Evolutionary conservation across 176 grass and related monocot species (phyloP).

Genomic region (Hordeum marinum): DNA sequence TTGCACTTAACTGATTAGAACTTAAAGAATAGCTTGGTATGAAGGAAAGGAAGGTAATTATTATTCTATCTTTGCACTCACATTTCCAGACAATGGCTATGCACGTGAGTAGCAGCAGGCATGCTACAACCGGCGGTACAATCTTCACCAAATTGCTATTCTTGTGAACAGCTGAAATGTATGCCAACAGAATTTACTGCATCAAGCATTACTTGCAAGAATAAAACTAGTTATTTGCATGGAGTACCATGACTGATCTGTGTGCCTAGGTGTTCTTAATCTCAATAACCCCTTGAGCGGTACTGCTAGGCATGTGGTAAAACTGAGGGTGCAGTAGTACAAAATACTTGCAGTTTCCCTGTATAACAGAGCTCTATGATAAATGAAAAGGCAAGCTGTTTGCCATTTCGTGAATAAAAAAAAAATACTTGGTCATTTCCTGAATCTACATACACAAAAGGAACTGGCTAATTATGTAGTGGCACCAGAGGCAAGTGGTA

Average conservation of each 20-base stretch:
- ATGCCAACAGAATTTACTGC: neutral
- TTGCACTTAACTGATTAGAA: neutral
- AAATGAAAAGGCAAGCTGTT: neutral
- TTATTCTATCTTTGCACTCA: neutral
- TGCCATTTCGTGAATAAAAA: neutral
- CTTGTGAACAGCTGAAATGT: neutral
- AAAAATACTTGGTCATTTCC: neutral
- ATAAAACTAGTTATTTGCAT: neutral
- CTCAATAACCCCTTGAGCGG: neutral
- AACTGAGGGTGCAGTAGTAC: neutral
- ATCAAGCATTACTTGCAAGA: neutral
- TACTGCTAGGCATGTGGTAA: neutral
- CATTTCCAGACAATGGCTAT: neutral
- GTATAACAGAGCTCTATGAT: neutral
- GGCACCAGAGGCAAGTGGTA: neutral
- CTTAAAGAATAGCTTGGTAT: neutral
- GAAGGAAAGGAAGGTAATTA: neutral
- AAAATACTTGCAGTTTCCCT: neutral
- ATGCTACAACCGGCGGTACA: neutral
- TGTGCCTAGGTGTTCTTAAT: neutral
- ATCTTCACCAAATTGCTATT: neutral
- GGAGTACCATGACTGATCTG: neutral
- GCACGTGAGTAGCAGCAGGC: neutral
- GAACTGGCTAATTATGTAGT: neutral
- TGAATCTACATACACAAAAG: neutral